These are phyloP conservation scores for Colletotrichum orchidophilum DNA, from an alignment of 2,329 filamentous ascomycete genomes.

Conservation along the genomic window DNA sequence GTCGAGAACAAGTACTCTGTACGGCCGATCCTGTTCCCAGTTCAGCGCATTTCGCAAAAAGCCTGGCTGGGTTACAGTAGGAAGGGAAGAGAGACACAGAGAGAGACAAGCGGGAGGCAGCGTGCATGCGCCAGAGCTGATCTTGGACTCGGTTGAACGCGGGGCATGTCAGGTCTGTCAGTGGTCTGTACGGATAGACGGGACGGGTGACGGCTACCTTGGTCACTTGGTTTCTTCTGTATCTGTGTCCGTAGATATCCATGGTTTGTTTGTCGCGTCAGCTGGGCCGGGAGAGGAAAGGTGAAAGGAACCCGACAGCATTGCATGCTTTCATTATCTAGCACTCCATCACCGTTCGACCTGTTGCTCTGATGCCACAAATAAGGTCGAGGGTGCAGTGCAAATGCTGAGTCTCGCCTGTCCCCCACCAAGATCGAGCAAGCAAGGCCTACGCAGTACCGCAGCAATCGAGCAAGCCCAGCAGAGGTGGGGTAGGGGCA, in stretches of 20 bases:
- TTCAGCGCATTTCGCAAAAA: neutral
- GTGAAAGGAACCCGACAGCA: no score
- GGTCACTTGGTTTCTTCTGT: neutral
- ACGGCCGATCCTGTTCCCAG: neutral
- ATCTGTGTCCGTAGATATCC: neutral
- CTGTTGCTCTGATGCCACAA: neutral
- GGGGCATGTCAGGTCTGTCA: neutral
- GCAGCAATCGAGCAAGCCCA: slow-evolving; percentile 11
- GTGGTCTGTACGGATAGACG: neutral
- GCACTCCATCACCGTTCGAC: no score
- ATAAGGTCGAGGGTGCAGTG: neutral
- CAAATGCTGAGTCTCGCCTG: neutral
- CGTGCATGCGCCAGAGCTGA: neutral
- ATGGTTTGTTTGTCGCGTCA: neutral
- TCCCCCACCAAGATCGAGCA: slow-evolving; percentile 3
- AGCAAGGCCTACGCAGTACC: neutral
- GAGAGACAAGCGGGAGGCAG: neutral
- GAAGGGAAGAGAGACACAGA: neutral
- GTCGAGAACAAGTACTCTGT: neutral
- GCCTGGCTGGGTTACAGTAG: neutral
- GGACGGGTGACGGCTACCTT: neutral
- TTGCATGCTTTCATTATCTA: no score
- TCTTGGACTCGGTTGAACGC: neutral
- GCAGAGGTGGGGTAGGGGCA: slow-evolving; percentile 31
- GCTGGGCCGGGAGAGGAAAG: neutral